Percentiles rank a stretch among this genome's conserved stretches.
These are phyloP conservation scores for Colletotrichum limetticola DNA, from an alignment of 2,329 filamentous ascomycete species.

Conservation along the genomic window DNA sequence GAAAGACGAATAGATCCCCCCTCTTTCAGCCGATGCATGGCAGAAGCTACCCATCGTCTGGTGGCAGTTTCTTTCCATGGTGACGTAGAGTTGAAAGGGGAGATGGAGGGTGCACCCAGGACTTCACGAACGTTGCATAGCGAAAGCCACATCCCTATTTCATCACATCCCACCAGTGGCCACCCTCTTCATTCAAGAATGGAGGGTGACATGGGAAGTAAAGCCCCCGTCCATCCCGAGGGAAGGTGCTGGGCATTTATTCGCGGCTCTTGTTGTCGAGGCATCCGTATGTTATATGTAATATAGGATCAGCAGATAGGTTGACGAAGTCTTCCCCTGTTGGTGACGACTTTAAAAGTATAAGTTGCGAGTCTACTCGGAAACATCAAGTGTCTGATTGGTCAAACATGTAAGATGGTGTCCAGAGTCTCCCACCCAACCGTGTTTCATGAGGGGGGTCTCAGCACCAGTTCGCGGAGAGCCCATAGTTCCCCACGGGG, in stretches of 20 bases:
- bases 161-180: neutral
- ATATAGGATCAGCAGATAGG: neutral
- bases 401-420: neutral
- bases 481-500: conserved; percentile 13
- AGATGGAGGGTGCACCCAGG: neutral
- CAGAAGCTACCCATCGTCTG: conserved; percentile 4
- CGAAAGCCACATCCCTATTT: conserved; percentile 5
- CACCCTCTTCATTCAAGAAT: neutral
- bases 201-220: neutral
- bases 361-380: conserved; percentile 4
- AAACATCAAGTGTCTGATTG: neutral
- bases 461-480: conserved; percentile 14
- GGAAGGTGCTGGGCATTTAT: neutral
- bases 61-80: neutral
- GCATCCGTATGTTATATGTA: neutral
- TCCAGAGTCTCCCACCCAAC: neutral
- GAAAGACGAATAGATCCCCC: neutral
- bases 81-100: neutral
- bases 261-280: neutral
- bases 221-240: neutral
- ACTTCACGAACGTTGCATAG: conserved; percentile 11
- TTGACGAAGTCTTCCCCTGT: neutral
- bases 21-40: conserved; percentile 24
- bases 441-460: neutral
- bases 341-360: conserved; percentile 18